Evolutionary conservation across 371 early-diverging fungal genomes (phyloP), one percentile per base, ranked within the genome.

Genomic region (Mucor mucedo): DNA sequence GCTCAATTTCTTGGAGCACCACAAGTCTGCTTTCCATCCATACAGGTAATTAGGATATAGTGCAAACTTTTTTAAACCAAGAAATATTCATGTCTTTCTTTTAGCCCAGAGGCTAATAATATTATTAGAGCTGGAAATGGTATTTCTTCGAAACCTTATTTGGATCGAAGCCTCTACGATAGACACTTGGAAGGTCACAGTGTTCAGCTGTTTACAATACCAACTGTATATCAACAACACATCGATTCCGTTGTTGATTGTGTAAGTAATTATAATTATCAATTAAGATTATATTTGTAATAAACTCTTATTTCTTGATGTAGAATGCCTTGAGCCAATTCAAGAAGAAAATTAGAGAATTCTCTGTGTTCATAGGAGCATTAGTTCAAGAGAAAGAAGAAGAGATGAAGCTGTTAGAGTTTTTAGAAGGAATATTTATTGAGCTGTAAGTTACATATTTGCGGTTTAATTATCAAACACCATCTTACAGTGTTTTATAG

Each of bases 401-500:
- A 50, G 50, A 29, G 9, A 49, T 49, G 30, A 32, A 50, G 32
- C 10, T 30, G 32, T 50, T 62, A 38, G 56, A 55, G 29, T 50
- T 56, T 39, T 32, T 55, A 5, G 55, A 62, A 45, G 50, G 29
- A 47, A 28, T 62, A 16, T 28, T 56, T 4, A 33, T 28, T 3
- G 48, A 62, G 55, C 41, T 50, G 60, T 60, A 28, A 60, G 60
- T 41, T 60, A 50, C 40, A 44, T 45, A 60, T 6, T 33, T 21
- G 38, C 28, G 39, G 35, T 60, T 14, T 14, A 32, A 61, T 16
- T 32, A 47, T 47, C 13, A 39, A 29, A 13, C 50, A 63, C 52
- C 44, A 50, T 50, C 50, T 50, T 50, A 50, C 49, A 30, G 47
- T 58, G 45, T 49, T 64, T 63, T 63, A 58, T 58, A 63, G 64